phyloP scores from a whole-genome alignment of 73 alveolate species.

The Breviolum minutum region DNA sequence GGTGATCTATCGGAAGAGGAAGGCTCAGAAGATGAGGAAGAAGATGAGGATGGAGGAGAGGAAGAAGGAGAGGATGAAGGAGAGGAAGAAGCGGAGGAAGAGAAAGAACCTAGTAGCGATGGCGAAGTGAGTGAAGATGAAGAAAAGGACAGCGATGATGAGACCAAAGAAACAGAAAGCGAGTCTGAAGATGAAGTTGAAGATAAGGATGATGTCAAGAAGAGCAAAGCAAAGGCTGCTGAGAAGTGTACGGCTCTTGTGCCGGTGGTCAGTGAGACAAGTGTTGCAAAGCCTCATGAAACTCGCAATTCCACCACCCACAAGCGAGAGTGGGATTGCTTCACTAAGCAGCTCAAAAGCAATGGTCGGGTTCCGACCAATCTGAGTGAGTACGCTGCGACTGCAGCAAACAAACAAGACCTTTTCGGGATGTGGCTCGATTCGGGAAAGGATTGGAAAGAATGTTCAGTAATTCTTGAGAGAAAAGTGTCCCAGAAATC shows the following conservation, averaged over 20 bases:
- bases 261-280: not conserved
- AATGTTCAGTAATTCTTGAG: not conserved
- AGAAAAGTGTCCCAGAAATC: not conserved
- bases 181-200: not conserved
- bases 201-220: not conserved
- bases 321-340: not conserved
- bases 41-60: not conserved
- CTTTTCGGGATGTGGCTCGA: not conserved
- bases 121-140: not conserved
- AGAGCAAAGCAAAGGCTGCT: not conserved
- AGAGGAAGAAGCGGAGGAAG: not conserved
- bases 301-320: not conserved
- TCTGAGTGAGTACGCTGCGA: not conserved
- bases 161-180: no score
- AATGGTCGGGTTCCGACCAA: not conserved
- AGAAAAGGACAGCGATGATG: not conserved
- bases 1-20: no score
- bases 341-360: not conserved
- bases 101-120: not conserved
- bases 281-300: not conserved
- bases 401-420: not conserved
- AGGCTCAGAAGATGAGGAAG: not conserved
- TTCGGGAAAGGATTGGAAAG: not conserved
- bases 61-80: not conserved
- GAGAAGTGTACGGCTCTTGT: not conserved